A percentile compares a stretch with the other conserved stretches of the same genome.
phyloP scores from a whole-genome alignment of 208 protist genomes.

The Trypanosoma cruzi region DNA sequence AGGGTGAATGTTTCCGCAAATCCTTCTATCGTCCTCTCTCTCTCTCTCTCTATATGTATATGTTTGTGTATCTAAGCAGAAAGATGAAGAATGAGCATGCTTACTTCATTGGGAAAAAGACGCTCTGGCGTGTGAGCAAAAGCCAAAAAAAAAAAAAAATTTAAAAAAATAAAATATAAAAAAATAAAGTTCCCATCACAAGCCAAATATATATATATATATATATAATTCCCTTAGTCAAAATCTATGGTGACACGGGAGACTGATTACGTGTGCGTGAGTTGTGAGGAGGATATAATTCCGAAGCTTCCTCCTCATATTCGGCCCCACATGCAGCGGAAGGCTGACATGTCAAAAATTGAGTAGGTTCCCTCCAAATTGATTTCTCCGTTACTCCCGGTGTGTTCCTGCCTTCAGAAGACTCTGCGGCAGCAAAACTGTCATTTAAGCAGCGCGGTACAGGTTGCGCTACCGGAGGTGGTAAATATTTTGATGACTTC shows the following conservation, averaged over 20 bases:
- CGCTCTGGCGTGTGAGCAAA: too few species aligned
- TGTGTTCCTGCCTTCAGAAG: neutral
- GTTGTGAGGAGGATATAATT: constrained; percentile 11
- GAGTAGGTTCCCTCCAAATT: neutral
- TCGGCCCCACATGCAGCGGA: neutral
- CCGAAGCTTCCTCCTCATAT: constrained; percentile 4
- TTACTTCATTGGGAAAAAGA: too few species aligned
- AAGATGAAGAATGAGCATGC: too few species aligned
- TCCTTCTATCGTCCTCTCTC: too few species aligned
- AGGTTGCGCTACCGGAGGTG: neutral
- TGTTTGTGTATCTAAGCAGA: too few species aligned
- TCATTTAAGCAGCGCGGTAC: constrained; percentile 38
- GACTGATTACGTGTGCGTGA: constrained; percentile 33
- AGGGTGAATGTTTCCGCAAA: too few species aligned
- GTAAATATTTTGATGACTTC: neutral
- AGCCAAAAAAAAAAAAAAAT: neutral
- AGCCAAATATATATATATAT: neutral
- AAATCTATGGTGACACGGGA: constrained; percentile 28
- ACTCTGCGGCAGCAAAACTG: constrained; percentile 39
- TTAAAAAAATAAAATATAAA: too few species aligned
- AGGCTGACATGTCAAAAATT: neutral
- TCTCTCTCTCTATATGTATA: too few species aligned
- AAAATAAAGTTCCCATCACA: neutral
- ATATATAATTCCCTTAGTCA: neutral
- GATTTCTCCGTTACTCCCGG: neutral